A percentile compares a stretch with the other conserved stretches of the same genome.
Evolutionary conservation across 805 yeast species (phyloP).

Genomic region (Lipomyces sp.): DNA sequence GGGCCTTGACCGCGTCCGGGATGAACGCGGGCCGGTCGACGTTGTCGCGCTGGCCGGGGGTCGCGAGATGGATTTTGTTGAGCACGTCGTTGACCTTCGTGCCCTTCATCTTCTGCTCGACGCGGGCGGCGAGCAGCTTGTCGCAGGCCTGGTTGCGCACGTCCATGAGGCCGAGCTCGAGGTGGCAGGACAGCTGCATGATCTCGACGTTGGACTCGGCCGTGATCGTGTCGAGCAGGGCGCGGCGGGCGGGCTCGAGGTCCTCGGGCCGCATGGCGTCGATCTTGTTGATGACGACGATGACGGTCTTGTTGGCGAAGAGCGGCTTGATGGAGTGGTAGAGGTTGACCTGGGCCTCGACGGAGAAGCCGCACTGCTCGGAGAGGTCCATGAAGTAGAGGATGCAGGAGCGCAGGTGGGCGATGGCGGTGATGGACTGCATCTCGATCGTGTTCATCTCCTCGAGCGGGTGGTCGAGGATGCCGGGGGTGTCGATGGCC

Average conservation of each 20-base stretch:
- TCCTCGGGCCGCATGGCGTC: constrained; percentile 87
- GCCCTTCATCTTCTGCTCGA: constrained; percentile 91
- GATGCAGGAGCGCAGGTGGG: constrained; percentile 94
- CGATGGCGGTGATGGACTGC: constrained; percentile 99
- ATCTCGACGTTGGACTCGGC: constrained; percentile 71
- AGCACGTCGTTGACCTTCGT: constrained; percentile 83
- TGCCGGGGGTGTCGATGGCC: constrained; percentile 99
- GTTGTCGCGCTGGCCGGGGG: constrained; percentile 78
- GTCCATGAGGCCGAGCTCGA: constrained; percentile 91
- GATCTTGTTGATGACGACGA: constrained; percentile 92
- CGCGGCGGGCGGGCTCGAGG: constrained; percentile 70
- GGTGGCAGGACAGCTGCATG: constrained; percentile 88
- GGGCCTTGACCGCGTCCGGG: constrained; percentile 66
- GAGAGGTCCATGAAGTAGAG: constrained; percentile 97
- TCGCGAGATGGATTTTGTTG: constrained; percentile 93
- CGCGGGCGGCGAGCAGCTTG: constrained; percentile 88
- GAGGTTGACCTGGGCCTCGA: constrained; percentile 94
- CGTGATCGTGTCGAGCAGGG: constrained; percentile 60
- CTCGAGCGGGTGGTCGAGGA: constrained; percentile 96
- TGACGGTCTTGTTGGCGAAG: constrained; percentile 92
- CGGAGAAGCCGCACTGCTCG: constrained; percentile 97
- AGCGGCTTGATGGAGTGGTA: constrained; percentile 96
- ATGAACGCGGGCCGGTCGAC: constrained; percentile 67
- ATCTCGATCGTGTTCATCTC: constrained; percentile 99
- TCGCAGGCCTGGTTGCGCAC: constrained; percentile 98